A percentile compares a stretch with the other conserved stretches of the same genome.
Conservation (phyloP, 495 filamentous ascomycete genomes). For the Trichoderma gamsii region DNA sequence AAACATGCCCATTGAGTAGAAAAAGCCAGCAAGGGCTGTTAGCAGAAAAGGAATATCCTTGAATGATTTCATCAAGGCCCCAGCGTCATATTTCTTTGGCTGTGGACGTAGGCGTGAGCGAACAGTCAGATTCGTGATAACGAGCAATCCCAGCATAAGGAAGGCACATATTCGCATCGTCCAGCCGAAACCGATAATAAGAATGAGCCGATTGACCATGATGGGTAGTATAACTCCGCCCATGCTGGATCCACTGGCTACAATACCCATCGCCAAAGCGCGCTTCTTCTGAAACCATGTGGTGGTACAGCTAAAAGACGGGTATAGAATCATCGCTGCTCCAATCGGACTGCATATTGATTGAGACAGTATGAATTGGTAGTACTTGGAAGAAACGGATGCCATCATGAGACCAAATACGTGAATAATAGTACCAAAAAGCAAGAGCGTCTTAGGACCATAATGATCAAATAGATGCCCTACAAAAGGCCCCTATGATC, state of each 20-base stretch:
- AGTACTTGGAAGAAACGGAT: constrained; percentile 55
- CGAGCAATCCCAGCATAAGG: constrained; percentile 57
- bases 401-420: constrained; percentile 73
- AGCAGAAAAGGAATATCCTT: constrained; percentile 52
- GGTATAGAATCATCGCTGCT: constrained; percentile 57
- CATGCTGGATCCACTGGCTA: constrained; percentile 58
- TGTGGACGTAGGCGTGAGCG: constrained; percentile 56
- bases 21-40: constrained; percentile 46
- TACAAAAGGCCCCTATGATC: constrained; percentile 28
- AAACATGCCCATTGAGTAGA: constrained; percentile 69
- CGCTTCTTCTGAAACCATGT: constrained; percentile 65
- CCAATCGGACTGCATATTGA: constrained; percentile 51
- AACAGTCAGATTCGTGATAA: constrained; percentile 57
- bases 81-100: constrained; percentile 46
- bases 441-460: constrained; percentile 57
- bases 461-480: constrained; percentile 64
- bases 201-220: constrained; percentile 60
- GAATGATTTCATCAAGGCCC: constrained; percentile 55
- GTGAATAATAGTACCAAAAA: constrained; percentile 55
- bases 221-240: constrained; percentile 67
- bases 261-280: constrained; percentile 63
- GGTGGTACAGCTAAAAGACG: constrained; percentile 50
- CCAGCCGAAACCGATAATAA: constrained; percentile 63
- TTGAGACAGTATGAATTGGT: constrained; percentile 58
- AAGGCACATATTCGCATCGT: constrained; percentile 66